Evolutionary conservation across 495 filamentous ascomycete species (phyloP).

Genomic region (Aspergillus coremiiformis): DNA sequence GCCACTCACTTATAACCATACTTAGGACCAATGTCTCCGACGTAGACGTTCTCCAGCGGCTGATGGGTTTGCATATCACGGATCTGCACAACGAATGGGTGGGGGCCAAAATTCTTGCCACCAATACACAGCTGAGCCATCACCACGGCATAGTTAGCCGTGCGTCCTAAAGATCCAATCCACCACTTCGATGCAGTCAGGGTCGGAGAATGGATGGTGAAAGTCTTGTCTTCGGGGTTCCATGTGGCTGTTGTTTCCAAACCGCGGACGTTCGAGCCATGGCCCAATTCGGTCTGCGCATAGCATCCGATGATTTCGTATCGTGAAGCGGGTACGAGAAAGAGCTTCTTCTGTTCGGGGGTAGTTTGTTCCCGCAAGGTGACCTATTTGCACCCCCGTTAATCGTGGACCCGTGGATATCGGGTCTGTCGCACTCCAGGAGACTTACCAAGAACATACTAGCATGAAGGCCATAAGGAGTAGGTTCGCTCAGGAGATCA

Average conservation of each 20-base stretch:
- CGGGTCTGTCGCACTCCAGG: background rate
- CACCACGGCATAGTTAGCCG: slow-evolving; percentile 67
- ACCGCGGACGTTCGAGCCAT: slow-evolving; percentile 67
- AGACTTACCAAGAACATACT: slow-evolving; percentile 54
- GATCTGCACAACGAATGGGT: slow-evolving; percentile 70
- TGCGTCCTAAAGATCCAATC: slow-evolving; percentile 66
- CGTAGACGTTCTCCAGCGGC: slow-evolving; percentile 59
- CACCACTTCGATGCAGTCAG: slow-evolving; percentile 72
- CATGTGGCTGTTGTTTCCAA: slow-evolving; percentile 68
- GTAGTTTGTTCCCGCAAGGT: slow-evolving; percentile 64
- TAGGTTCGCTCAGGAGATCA: slow-evolving; percentile 56
- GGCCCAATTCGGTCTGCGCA: slow-evolving; percentile 69
- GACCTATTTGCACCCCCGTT: slow-evolving; percentile 29
- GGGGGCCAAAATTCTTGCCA: slow-evolving; percentile 60
- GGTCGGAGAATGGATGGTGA: slow-evolving; percentile 59
- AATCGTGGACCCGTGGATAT: background rate
- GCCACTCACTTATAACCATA: slow-evolving; percentile 52
- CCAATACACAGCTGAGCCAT: slow-evolving; percentile 62
- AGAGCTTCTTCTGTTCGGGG: slow-evolving; percentile 60
- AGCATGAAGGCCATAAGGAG: slow-evolving; percentile 61
- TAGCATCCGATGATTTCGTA: slow-evolving; percentile 70
- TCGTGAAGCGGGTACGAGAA: slow-evolving; percentile 53
- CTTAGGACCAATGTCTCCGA: slow-evolving; percentile 70
- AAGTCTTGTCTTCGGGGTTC: slow-evolving; percentile 59
- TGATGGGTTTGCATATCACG: slow-evolving; percentile 62